Evolutionary conservation across 441 rosid genomes (phyloP).

Genomic region (Isatis lusitanica): DNA sequence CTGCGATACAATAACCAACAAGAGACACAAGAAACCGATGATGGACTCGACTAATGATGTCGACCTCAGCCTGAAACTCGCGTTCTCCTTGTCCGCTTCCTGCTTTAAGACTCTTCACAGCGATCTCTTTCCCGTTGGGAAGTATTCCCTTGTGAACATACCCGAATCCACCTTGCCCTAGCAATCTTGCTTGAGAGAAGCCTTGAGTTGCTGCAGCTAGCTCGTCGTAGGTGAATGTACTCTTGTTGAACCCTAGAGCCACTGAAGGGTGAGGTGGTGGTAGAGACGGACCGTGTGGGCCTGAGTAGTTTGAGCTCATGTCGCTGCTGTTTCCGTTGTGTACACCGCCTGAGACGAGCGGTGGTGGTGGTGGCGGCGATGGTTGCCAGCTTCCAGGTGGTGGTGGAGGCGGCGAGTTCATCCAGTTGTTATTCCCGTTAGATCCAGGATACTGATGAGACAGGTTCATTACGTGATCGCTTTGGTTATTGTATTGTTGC

Average conservation of each 20-base stretch:
- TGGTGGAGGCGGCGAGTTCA: slow-evolving; percentile 49
- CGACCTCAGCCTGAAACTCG: slow-evolving; percentile 86
- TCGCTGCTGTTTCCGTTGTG: slow-evolving; percentile 48
- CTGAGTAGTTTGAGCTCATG: slow-evolving; percentile 52
- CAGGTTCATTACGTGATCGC: slow-evolving; percentile 33
- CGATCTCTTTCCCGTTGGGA: slow-evolving; percentile 79
- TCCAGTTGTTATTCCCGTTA: slow-evolving; percentile 32
- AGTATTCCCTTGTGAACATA: slow-evolving; percentile 78
- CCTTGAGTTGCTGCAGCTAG: slow-evolving; percentile 69
- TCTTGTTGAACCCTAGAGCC: slow-evolving; percentile 60
- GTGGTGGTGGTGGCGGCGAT: slow-evolving; percentile 26
- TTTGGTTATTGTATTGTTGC: slow-evolving; percentile 31
- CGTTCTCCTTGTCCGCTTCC: slow-evolving; percentile 78
- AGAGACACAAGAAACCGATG: slow-evolving; percentile 90
- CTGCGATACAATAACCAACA: slow-evolving; percentile 69
- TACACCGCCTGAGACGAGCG: slow-evolving; percentile 37
- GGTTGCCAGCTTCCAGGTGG: slow-evolving; percentile 44
- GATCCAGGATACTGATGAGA: slow-evolving; percentile 42
- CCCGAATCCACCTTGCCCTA: slow-evolving; percentile 94
- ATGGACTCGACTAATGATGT: slow-evolving; percentile 84
- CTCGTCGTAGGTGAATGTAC: slow-evolving; percentile 74
- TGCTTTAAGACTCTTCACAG: slow-evolving; percentile 77
- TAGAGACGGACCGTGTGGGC: slow-evolving; percentile 41
- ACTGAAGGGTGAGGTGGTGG: slow-evolving; percentile 59
- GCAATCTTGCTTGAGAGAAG: slow-evolving; percentile 59